Evolutionary conservation across 2,329 filamentous ascomycete species (phyloP), one percentile per base, ranked within the genome.

Genomic region (Oidium heveae): DNA sequence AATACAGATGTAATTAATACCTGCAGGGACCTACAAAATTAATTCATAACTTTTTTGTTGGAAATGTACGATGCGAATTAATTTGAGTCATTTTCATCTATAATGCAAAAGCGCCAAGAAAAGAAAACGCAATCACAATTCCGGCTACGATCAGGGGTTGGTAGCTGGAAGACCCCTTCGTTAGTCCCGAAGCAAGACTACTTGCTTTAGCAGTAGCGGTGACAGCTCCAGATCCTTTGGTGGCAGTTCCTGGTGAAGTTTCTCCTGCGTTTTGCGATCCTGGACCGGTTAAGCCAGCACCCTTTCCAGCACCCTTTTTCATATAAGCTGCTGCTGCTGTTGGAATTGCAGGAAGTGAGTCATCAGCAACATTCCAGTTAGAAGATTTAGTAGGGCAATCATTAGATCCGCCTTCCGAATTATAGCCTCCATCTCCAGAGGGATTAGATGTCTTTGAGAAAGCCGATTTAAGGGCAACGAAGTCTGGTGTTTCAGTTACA

Each of bases 281-380:
- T 54, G 59, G 56, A 55, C 61, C 63, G 55, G 57, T 71, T 68
- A 65, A 53, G 56, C 63, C 63, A 37, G 70, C 69, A 8, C 71
- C 72, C 15, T 58, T 63, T 52, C 73, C 73, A 39, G 72, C 72
- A 57, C 73, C 73, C 20, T 68, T 67, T 58, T 67, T 66, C 65
- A 75, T 68, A 64, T 68, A 71, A 53, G 68, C 59, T 4, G 57
- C 58, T 6, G 59, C 66, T 52, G 63, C 61, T 28, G 70, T 71
- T 47, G 73, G 73, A 53, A 74, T 69, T 33, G 70, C 68, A 28
- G 73, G 73, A 15, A 75, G 70, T 32, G 61, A 56, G 59, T 70
- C 65, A 44, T 67, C 62, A 51, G 64, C 64, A 53, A 75, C 70
- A 55, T 74, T 65, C 73, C 73, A 76, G 57, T 67, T 70, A 53